These are phyloP conservation scores for Hygrophorus pudorinus DNA, from an alignment of 768 basidiomycete genomes.

Conservation along the genomic window DNA sequence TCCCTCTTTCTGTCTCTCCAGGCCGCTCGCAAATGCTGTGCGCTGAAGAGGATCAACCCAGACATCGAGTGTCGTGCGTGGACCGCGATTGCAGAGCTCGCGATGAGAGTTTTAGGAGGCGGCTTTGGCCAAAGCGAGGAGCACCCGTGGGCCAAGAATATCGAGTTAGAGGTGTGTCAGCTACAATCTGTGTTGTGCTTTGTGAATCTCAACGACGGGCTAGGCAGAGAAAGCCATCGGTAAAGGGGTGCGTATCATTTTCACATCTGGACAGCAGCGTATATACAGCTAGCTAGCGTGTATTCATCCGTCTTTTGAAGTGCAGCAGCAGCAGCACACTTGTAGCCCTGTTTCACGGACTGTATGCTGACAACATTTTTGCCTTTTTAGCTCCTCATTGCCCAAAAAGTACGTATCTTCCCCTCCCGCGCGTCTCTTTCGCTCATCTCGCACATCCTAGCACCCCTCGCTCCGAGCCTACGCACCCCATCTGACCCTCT, in stretches of 20 bases:
- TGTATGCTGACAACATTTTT: not conserved
- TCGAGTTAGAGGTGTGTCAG: conserved; percentile 42
- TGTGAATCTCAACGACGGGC: not conserved
- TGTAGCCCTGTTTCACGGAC: not conserved
- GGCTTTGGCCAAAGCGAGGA: conserved; percentile 28
- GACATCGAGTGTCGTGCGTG: conserved; percentile 63
- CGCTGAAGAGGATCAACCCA: conserved; percentile 37
- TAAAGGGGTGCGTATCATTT: conserved; percentile 47
- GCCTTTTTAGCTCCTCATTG: conserved; percentile 36
- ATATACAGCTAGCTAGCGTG: conserved; percentile 1
- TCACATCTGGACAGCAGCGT: not conserved
- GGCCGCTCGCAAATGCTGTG: conserved; percentile 48
- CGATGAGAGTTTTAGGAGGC: conserved; percentile 43
- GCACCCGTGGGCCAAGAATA: conserved; percentile 35
- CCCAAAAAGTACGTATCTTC: conserved; percentile 43
- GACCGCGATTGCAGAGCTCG: conserved; percentile 60
- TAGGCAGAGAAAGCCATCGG: conserved; percentile 56
- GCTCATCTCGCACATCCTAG: conserved; percentile 21
- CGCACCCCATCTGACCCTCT: conserved; percentile 46
- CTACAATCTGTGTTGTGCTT: not conserved
- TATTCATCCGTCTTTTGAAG: too few relatives aligned
- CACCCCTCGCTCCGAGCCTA: conserved; percentile 58
- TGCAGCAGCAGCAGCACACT: too few relatives aligned
- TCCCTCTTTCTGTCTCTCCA: conserved; percentile 47
- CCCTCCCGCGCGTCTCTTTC: not conserved